Evolutionary conservation across 2,329 filamentous ascomycete species (phyloP).

Genomic region (Penicillium sp.): DNA sequence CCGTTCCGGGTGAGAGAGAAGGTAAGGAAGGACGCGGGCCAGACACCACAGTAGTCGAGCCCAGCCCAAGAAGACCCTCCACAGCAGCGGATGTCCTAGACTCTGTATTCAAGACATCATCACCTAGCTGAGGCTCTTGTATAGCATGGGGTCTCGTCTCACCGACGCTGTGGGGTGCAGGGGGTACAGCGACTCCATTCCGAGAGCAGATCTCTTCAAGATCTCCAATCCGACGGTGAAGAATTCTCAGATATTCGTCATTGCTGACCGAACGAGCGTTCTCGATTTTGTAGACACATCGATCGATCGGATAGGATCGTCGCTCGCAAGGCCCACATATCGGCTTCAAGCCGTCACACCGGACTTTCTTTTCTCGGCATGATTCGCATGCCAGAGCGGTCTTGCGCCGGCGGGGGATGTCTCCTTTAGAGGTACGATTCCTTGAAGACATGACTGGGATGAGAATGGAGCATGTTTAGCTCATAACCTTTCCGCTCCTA

Average conservation of each 20-base stretch:
- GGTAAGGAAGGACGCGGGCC: background rate
- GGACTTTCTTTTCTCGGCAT: conserved; percentile 42
- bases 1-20: background rate
- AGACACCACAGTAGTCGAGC: conserved; percentile 4
- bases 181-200: conserved; percentile 19
- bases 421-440: conserved; percentile 12
- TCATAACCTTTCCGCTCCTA: background rate
- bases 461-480: background rate
- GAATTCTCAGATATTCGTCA: conserved; percentile 29
- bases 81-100: conserved; percentile 19
- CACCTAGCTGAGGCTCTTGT: background rate
- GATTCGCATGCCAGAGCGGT: conserved; percentile 43
- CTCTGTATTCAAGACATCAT: conserved; percentile 8
- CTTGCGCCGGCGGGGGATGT: conserved; percentile 21
- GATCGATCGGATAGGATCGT: conserved; percentile 31
- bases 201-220: conserved; percentile 25
- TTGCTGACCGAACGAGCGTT: conserved; percentile 38
- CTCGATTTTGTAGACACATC: conserved; percentile 39
- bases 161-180: background rate
- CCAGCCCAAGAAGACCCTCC: conserved; percentile 18
- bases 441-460: conserved; percentile 14
- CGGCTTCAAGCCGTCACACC: conserved; percentile 45
- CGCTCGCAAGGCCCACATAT: conserved; percentile 43
- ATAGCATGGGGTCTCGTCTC: background rate
- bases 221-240: conserved; percentile 28